Conservation (phyloP, 495 filamentous ascomycete genomes). For the Filosporella fistucella region DNA sequence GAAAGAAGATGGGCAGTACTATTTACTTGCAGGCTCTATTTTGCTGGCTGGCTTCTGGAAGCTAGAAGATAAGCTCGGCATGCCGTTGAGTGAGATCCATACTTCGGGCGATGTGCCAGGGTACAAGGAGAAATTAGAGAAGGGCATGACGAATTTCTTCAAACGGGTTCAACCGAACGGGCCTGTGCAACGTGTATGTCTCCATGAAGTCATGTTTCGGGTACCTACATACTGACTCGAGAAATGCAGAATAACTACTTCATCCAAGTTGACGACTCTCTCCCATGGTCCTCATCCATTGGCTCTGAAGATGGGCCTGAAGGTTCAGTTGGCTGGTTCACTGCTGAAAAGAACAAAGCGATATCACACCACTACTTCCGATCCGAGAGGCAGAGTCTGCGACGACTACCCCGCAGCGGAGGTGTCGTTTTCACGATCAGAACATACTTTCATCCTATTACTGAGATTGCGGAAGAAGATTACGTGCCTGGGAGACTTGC, state of each 20-base stretch:
- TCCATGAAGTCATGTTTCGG: not conserved
- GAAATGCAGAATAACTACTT: constrained; percentile 58
- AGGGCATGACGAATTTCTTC: constrained; percentile 82
- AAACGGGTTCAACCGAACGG: constrained; percentile 58
- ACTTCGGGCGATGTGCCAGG: constrained; percentile 76
- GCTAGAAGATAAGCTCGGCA: constrained; percentile 77
- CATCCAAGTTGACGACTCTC: constrained; percentile 68
- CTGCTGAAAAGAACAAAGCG: constrained; percentile 70
- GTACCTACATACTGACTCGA: constrained; percentile 13
- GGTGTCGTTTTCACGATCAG: constrained; percentile 78
- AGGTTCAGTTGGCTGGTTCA: constrained; percentile 61
- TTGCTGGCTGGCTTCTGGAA: constrained; percentile 87
- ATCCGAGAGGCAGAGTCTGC: constrained; percentile 72
- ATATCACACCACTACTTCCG: constrained; percentile 76
- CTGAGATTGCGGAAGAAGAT: constrained; percentile 58
- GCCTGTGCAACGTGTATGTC: constrained; percentile 46
- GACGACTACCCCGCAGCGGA: constrained; percentile 67
- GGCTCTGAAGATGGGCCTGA: constrained; percentile 62
- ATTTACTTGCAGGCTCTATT: constrained; percentile 75
- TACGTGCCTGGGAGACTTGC: constrained; percentile 70
- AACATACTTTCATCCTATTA: constrained; percentile 73
- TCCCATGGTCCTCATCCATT: constrained; percentile 71
- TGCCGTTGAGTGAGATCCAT: constrained; percentile 81
- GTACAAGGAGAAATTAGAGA: constrained; percentile 71
- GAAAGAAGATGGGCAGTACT: constrained; percentile 73